Base-by-base conservation (phyloP, 202 grass and related monocot genomes). In the Dendrocalamus latiflorus region DNA sequence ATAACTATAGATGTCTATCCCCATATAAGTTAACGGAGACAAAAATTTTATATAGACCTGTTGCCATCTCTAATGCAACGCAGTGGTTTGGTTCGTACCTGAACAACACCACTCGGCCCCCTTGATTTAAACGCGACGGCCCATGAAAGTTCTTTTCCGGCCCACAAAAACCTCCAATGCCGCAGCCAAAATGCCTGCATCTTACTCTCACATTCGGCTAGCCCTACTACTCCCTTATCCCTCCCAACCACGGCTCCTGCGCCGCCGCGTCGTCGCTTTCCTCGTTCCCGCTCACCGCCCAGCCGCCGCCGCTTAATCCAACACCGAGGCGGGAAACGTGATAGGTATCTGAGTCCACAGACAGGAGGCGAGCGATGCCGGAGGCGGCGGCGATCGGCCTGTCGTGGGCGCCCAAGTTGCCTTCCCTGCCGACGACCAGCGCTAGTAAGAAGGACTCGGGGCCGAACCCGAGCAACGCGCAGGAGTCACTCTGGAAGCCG, bases 401-500 rank as follows among this genome's bases (percentile, higher is more conserved):
- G 60, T 86, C 88, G 70, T 90, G 88, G 80, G 75, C 75, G 55
- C 88, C 88, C 75, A 83, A 86, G 70, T 37, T 90, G 11, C 75
- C 79, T 8, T 80, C 74, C 20, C 75, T 87, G 37, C 9, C 80
- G 55, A 20, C 79, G 45, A 66, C 67, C n/a, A 22, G 78, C 73
- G 10, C 73, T 16, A 22, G 82, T 9, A 50, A 64, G 58, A 82
- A 80, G 84, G 26, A 28, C 26, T 28, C 26, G 26, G 75, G 25
- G n/a, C 62, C 26, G 15, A 48, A 51, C 5, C 20, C 74, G 54
- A 84, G 74, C 86, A 70, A 48, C 33, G 61, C 70, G 36, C 87
- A 79, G 78, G 83, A 61, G 11, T 87, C 87, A 0, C 57, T 87
- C 15, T 93, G 87, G 87, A 98, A 72, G 74, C 85, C 89, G 55